Base-by-base conservation (phyloP, 176 grass and related monocot genomes). In the Elaeis guineensis region DNA sequence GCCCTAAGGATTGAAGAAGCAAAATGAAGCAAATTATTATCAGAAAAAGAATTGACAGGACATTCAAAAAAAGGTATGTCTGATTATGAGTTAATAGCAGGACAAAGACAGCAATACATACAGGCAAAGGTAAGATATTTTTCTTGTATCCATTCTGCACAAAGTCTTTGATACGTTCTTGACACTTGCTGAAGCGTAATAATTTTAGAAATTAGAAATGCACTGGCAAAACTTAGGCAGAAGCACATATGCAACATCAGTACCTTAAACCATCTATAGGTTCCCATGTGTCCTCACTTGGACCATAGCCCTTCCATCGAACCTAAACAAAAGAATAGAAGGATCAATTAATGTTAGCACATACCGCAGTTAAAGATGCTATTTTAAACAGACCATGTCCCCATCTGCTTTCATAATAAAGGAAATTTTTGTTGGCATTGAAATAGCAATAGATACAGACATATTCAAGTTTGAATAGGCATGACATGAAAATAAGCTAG, bases 261-360 rank as follows among this genome's bases (percentile, higher is more conserved):
- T 78, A 97, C 92, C 84, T 82, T 21, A 97, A 74, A 23, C 85
- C 89, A 6, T 85, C 87, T 9, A 82, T 75, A 0, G 87, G 92
- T 52, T 97, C 87, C 92, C 92, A 97, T 1, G 87, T 88, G 51
- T 97, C 92, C 17, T 97, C 54, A 16, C 75, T 78, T 14, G 76
- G 69, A 21, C 78, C 78, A 58, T 97, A 97, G 0, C 92, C 92
- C 72, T 91, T 79, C 92, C 92, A 97, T 6, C 78, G 75, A 0
- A 97, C 87, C 92, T 97, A 54, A 24, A 62, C 21, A 32, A 65
- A 52, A 35, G 25, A 44, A 12, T 12, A 44, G 35, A 12, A 12
- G 35, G 11, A 44, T 3, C 2, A 44, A 44, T 44, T 44, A 44
- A 44, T 14, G 8, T 14, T 44, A 14, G 11, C 35, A 44, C 35